These are phyloP conservation scores for Durusdinium trenchii DNA, from an alignment of 73 alveolate species.

Conservation along the genomic window DNA sequence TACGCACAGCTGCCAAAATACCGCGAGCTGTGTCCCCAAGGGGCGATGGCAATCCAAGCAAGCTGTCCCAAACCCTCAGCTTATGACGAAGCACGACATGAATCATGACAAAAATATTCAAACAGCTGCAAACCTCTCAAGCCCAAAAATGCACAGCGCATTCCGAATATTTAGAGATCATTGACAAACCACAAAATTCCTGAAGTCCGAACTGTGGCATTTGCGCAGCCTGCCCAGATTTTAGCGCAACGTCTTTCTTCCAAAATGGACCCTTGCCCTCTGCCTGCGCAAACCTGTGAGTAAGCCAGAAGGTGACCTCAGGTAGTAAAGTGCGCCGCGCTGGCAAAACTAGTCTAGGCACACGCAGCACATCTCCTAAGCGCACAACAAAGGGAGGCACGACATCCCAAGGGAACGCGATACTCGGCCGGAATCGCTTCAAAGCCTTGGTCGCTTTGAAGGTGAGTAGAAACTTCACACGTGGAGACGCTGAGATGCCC, in stretches of 20 bases:
- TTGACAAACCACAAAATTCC: neutral
- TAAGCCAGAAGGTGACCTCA: neutral
- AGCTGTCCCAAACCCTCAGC: conserved; percentile 8
- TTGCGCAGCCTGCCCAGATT: conserved; percentile 18
- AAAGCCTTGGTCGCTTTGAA: conserved; percentile 9
- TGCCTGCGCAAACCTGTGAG: conserved; percentile 15
- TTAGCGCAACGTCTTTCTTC: neutral
- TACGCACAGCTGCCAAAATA: conserved; percentile 18
- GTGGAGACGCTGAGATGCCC: conserved; percentile 1
- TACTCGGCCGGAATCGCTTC: conserved; percentile 87
- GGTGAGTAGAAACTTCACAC: neutral
- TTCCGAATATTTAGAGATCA: neutral
- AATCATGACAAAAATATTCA: neutral
- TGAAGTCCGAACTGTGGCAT: neutral
- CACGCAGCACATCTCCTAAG: neutral
- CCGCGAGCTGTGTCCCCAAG: conserved; percentile 44
- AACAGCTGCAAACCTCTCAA: neutral
- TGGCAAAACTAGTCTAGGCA: neutral
- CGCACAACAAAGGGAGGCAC: conserved; percentile 26
- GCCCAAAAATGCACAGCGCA: neutral
- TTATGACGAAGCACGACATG: neutral
- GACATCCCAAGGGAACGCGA: conserved; percentile 40
- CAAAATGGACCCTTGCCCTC: neutral
- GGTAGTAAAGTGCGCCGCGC: neutral
- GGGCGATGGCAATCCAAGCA: conserved; percentile 29